Percentiles rank a stretch among this genome's conserved stretches.
Conservation (phyloP, 2,329 filamentous ascomycete species). For the Arthrobotrys sinensis region DNA sequence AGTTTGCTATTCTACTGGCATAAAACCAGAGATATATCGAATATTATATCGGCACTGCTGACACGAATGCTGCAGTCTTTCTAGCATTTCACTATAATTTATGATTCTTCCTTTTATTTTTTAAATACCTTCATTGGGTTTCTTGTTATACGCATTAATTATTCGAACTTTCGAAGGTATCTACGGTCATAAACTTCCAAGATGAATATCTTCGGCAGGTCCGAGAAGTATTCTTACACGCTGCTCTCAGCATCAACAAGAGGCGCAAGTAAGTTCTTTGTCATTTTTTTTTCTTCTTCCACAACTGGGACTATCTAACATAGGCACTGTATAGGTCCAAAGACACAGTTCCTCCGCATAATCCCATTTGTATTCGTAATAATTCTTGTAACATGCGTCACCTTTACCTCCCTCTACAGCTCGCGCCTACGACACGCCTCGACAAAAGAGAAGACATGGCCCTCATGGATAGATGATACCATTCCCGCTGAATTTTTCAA, state of each 20-base stretch:
- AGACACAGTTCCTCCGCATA: slow-evolving; percentile 36
- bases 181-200: background rate
- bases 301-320: background rate
- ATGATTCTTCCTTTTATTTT: slow-evolving; percentile 1
- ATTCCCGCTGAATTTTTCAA: slow-evolving; percentile 55
- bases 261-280: slow-evolving; percentile 24
- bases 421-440: slow-evolving; percentile 1
- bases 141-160: background rate
- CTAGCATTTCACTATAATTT: background rate
- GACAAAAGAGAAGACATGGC: slow-evolving; percentile 6
- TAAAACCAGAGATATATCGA: background rate
- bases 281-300: background rate
- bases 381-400: slow-evolving; percentile 17
- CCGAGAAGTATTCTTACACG: slow-evolving; percentile 44
- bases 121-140: background rate
- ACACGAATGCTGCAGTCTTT: background rate
- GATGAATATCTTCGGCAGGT: slow-evolving; percentile 43
- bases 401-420: slow-evolving; percentile 36
- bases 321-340: slow-evolving; percentile 19
- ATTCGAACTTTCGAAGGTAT: background rate
- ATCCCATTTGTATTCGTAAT: slow-evolving; percentile 15
- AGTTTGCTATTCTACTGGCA: background rate
- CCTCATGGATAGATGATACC: slow-evolving; percentile 41
- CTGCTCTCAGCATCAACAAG: slow-evolving; percentile 26
- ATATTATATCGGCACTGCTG: background rate